Evolutionary conservation across 1,139 yeast genomes (phyloP).

Genomic region (Candida sojae): DNA sequence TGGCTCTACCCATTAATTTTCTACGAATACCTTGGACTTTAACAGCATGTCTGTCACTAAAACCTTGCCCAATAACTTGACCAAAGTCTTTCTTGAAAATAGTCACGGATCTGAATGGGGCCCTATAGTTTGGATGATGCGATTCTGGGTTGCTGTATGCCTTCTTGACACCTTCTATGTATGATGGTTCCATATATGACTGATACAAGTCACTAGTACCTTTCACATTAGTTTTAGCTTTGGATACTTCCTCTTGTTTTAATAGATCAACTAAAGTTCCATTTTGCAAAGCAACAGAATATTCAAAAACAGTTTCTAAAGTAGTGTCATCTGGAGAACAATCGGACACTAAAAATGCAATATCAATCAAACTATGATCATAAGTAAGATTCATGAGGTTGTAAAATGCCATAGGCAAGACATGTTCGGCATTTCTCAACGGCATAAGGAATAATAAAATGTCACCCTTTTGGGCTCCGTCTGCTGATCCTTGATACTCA

Average conservation of each 20-base stretch:
- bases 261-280: slow-evolving; percentile 61
- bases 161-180: slow-evolving; percentile 54
- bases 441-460: slow-evolving; percentile 75
- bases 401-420: slow-evolving; percentile 79
- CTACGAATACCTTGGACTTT: slow-evolving; percentile 88
- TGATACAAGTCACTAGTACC: slow-evolving; percentile 66
- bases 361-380: slow-evolving; percentile 77
- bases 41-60: slow-evolving; percentile 85
- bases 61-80: slow-evolving; percentile 83
- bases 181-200: slow-evolving; percentile 68
- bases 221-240: slow-evolving; percentile 27
- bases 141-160: slow-evolving; percentile 62
- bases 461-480: slow-evolving; percentile 61
- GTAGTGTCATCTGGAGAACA: slow-evolving; percentile 78
- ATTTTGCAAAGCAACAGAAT: slow-evolving; percentile 66
- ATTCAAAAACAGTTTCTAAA: slow-evolving; percentile 64
- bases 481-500: slow-evolving; percentile 54
- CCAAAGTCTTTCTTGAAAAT: slow-evolving; percentile 85
- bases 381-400: slow-evolving; percentile 84
- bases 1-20: slow-evolving; percentile 85
- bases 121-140: slow-evolving; percentile 59
- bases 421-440: slow-evolving; percentile 77
- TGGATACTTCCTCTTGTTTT: slow-evolving; percentile 38
- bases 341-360: slow-evolving; percentile 85
- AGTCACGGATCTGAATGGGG: slow-evolving; percentile 76